These are phyloP conservation scores for Rhytidiadelphus loreus DNA, from an alignment of 225 moss, liverwort and hornwort genomes.

Conservation along the genomic window DNA sequence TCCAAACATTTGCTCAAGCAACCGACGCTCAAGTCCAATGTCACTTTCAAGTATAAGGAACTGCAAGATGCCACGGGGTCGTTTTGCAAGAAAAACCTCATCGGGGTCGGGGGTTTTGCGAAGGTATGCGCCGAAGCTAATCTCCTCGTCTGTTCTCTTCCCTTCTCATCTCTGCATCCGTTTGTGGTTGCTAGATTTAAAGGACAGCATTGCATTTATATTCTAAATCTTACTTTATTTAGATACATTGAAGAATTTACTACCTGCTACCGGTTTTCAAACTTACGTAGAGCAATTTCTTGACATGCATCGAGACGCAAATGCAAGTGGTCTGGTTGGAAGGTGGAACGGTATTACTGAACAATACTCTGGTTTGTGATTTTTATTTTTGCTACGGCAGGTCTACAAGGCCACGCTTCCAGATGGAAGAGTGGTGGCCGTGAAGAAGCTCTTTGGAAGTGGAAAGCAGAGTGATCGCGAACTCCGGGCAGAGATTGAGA, in stretches of 20 bases:
- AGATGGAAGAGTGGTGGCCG: constrained; percentile 29
- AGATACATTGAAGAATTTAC: background rate
- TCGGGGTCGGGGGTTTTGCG: constrained; percentile 38
- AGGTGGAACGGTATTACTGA: background rate
- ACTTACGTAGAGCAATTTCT: background rate
- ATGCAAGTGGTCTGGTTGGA: background rate
- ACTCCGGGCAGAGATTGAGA: constrained; percentile 46
- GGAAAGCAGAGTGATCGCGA: constrained; percentile 41
- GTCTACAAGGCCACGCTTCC: constrained; percentile 40
- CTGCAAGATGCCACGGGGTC: constrained; percentile 26
- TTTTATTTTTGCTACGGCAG: background rate
- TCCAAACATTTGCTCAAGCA: background rate
- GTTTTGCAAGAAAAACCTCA: constrained; percentile 30
- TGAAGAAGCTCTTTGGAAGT: constrained; percentile 33
- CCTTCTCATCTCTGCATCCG: background rate
- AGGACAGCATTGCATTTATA: background rate
- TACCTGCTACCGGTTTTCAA: background rate
- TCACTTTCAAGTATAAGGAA: constrained; percentile 26
- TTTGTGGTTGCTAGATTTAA: background rate
- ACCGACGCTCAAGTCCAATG: constrained; percentile 26
- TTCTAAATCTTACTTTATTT: background rate
- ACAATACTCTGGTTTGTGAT: background rate
- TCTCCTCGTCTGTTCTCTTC: background rate
- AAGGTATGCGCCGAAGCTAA: constrained; percentile 3
- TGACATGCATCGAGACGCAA: background rate